phyloP scores from a whole-genome alignment of 495 filamentous ascomycete species.

The Astrocystis sublimbata region DNA sequence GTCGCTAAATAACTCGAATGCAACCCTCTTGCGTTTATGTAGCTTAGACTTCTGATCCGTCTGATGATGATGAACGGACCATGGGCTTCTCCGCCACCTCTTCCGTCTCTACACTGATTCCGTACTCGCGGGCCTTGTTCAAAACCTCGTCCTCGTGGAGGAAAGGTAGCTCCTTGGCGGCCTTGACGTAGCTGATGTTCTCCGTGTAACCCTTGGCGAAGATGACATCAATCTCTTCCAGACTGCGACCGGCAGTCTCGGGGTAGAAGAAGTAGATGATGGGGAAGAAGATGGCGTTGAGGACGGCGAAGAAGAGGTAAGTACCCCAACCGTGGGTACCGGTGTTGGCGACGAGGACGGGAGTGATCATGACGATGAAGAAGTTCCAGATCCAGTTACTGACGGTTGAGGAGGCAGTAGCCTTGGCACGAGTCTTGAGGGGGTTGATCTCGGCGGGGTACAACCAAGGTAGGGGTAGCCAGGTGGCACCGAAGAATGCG shows the following conservation, averaged over 20 bases:
- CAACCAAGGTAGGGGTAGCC: constrained; percentile 61
- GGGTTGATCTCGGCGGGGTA: constrained; percentile 56
- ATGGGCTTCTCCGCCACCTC: constrained; percentile 11
- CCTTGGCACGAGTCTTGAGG: constrained; percentile 63
- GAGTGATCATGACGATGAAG: constrained; percentile 54
- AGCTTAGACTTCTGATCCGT: constrained; percentile 1
- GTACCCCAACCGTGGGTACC: constrained; percentile 61
- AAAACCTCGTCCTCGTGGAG: constrained; percentile 61
- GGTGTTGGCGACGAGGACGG: constrained; percentile 67
- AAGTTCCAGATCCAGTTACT: constrained; percentile 71
- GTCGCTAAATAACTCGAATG: background rate
- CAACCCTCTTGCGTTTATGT: background rate
- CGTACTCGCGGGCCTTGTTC: constrained; percentile 57
- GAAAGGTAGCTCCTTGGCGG: constrained; percentile 61
- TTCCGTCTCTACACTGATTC: constrained; percentile 36
- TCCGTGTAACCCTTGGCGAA: constrained; percentile 69
- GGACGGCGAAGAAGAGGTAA: constrained; percentile 67
- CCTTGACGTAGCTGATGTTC: constrained; percentile 66
- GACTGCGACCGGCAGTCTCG: constrained; percentile 67
- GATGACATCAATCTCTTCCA: constrained; percentile 73
- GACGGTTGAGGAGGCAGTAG: constrained; percentile 66
- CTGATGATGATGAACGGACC: background rate
- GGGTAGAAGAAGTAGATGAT: constrained; percentile 71
- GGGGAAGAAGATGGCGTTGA: constrained; percentile 66
- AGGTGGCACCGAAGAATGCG: constrained; percentile 63